Evolutionary conservation across 768 basidiomycete species (phyloP).

Genomic region (Boletus patriciae): DNA sequence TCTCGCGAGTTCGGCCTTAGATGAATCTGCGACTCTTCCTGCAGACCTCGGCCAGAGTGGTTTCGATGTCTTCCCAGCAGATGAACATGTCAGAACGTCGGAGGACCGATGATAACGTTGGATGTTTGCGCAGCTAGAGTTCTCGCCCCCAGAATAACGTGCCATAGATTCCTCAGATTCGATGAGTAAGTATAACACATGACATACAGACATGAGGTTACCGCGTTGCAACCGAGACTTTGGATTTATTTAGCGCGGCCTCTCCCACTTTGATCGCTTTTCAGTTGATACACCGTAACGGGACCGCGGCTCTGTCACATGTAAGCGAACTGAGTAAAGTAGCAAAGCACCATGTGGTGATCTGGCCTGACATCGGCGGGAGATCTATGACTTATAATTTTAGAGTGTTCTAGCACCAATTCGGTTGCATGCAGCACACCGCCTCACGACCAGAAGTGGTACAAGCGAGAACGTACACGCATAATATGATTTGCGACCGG

Average conservation of each 20-base stretch:
- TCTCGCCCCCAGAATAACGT: neutral
- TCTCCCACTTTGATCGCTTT: neutral
- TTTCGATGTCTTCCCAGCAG: slow-evolving; percentile 74
- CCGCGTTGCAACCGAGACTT: neutral
- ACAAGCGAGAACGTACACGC: slow-evolving; percentile 4
- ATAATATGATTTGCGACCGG: neutral
- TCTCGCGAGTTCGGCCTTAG: slow-evolving; percentile 46
- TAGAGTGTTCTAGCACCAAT: neutral
- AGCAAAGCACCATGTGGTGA: slow-evolving; percentile 1
- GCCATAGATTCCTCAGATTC: neutral
- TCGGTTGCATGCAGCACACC: neutral
- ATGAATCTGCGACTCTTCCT: slow-evolving; percentile 83
- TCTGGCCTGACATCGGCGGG: neutral
- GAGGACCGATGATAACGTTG: slow-evolving; percentile 10
- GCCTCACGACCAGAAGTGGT: neutral
- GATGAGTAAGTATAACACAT: neutral
- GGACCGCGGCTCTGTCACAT: slow-evolving; percentile 9
- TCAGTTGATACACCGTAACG: slow-evolving; percentile 12
- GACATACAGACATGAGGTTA: neutral
- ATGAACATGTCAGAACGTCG: slow-evolving; percentile 30
- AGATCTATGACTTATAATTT: slow-evolving; percentile 3
- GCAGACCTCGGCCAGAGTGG: slow-evolving; percentile 80
- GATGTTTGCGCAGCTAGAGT: neutral
- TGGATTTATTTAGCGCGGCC: neutral
- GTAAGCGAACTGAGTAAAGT: neutral